Conservation (phyloP, 192 early-diverging fungal genomes). For the Rhizophagus clarus region DNA sequence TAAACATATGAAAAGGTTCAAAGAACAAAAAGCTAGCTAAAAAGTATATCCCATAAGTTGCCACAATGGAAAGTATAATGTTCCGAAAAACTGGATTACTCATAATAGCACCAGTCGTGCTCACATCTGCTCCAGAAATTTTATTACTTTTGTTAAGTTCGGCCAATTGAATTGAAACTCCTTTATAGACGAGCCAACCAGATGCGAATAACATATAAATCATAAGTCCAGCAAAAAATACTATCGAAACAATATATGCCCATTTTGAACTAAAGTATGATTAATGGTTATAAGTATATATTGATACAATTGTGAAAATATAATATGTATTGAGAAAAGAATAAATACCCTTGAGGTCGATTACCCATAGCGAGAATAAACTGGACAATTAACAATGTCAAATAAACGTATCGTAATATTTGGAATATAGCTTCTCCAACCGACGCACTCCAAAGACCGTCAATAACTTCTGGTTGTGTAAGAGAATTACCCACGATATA, state of each 20-base stretch:
- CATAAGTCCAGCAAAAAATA: constrained; percentile 53
- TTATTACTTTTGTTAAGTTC: background rate
- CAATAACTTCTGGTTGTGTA: constrained; percentile 28
- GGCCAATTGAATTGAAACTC: constrained; percentile 36
- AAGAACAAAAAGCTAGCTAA: constrained; percentile 65
- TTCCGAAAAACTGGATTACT: constrained; percentile 59
- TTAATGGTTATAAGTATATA: constrained; percentile 41
- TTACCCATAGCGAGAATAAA: constrained; percentile 95
- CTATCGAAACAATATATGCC: constrained; percentile 54
- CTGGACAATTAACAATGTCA: constrained; percentile 77
- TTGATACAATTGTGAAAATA: constrained; percentile 43
- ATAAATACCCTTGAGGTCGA: constrained; percentile 80
- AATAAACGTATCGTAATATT: constrained; percentile 60
- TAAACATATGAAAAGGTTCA: constrained; percentile 83
- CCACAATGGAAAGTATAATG: constrained; percentile 61
- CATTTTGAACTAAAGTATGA: constrained; percentile 48
- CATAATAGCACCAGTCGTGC: constrained; percentile 31
- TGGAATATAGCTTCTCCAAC: constrained; percentile 47
- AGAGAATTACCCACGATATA: constrained; percentile 74
- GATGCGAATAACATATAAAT: constrained; percentile 58
- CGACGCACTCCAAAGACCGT: constrained; percentile 47
- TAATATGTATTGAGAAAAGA: background rate
- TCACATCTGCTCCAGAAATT: constrained; percentile 23
- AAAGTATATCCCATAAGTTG: constrained; percentile 80
- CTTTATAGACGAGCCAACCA: constrained; percentile 49